These are phyloP conservation scores for Candida parachauliodes DNA, from an alignment of 805 yeast genomes.

Conservation along the genomic window DNA sequence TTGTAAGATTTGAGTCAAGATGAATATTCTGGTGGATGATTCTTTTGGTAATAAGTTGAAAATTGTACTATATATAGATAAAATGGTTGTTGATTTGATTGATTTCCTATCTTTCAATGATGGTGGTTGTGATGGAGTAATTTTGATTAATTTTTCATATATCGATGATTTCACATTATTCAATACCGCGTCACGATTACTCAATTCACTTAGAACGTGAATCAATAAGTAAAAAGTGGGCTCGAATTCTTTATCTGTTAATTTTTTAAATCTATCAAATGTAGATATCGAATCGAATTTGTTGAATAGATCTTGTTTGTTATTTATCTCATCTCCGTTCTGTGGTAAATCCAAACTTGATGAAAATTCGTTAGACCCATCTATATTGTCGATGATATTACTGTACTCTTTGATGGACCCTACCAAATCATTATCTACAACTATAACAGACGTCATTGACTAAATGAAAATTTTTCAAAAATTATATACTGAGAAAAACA, in stretches of 20 bases:
- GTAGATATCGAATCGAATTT: conserved; percentile 26
- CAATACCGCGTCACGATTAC: conserved; percentile 23
- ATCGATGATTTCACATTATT: conserved; percentile 21
- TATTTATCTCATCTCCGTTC: conserved; percentile 18
- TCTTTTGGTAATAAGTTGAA: conserved; percentile 39
- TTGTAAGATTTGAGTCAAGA: conserved; percentile 29
- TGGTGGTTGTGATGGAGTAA: conserved; percentile 34
- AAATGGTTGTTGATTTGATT: conserved; percentile 37
- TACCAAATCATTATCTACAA: conserved; percentile 40
- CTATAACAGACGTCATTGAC: conserved; percentile 39
- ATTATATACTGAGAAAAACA: too few relatives aligned
- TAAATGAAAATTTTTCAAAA: conserved; percentile 8
- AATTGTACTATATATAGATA: conserved; percentile 37
- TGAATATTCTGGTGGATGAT: conserved; percentile 27
- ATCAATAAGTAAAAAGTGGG: conserved; percentile 41
- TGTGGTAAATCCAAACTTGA: conserved; percentile 13
- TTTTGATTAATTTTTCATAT: conserved; percentile 25
- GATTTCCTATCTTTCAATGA: conserved; percentile 43
- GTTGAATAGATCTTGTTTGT: conserved; percentile 26
- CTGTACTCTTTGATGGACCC: conserved; percentile 40
- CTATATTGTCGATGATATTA: conserved; percentile 32
- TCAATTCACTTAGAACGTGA: conserved; percentile 31
- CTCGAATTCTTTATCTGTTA: conserved; percentile 43
- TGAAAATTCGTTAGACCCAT: conserved; percentile 26
- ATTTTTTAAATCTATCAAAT: conserved; percentile 26